Evolutionary conservation across 202 grass and related monocot species (phyloP).

Genomic region (Bolboschoenoplectus hybrid): DNA sequence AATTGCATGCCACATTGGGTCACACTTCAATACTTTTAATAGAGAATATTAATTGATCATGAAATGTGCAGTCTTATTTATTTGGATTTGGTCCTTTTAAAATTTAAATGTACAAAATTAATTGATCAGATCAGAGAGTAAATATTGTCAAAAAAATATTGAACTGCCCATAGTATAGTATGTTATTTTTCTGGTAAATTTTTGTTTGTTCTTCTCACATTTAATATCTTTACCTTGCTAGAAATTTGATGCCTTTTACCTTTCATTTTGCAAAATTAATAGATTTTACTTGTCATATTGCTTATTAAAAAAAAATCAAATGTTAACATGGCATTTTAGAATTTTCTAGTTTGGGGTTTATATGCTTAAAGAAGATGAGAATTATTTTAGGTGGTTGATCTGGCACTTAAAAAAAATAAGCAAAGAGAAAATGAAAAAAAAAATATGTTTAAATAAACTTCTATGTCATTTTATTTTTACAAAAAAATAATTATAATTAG

Average conservation of each 20-base stretch:
- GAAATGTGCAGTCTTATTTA: background rate
- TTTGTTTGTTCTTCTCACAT: background rate
- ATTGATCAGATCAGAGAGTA: background rate
- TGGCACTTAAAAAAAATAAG: too few relatives aligned
- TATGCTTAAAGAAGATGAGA: too few relatives aligned
- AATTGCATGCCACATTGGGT: background rate
- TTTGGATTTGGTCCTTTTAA: background rate
- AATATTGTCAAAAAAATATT: background rate
- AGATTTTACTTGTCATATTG: background rate
- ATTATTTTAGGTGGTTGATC: too few relatives aligned
- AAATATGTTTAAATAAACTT: too few relatives aligned
- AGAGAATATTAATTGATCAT: background rate
- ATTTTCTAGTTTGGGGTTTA: too few relatives aligned
- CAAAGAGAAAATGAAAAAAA: too few relatives aligned
- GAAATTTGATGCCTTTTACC: background rate
- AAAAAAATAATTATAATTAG: too few relatives aligned
- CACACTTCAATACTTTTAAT: constrained; percentile 5
- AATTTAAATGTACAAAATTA: background rate
- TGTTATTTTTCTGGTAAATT: background rate
- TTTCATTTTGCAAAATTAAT: background rate
- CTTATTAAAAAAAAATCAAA: background rate
- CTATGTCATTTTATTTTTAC: too few relatives aligned
- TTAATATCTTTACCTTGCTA: background rate
- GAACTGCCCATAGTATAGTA: background rate
- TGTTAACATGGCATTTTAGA: background rate